Percentiles rank a stretch among this genome's conserved stretches.
These are phyloP conservation scores for Phaseolus coccineus DNA, from an alignment of 331 rosid genomes.

Conservation along the genomic window DNA sequence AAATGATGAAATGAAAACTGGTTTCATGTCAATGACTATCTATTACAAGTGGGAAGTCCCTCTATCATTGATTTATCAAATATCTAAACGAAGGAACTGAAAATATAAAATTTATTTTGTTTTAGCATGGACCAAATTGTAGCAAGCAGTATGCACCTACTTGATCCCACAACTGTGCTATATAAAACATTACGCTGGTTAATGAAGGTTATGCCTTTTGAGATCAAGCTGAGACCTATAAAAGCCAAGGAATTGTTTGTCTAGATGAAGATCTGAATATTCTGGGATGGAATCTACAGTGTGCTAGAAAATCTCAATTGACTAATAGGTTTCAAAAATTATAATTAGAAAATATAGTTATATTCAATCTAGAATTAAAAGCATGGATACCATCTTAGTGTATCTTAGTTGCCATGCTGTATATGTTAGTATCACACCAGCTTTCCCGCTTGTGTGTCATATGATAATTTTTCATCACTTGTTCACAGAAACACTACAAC, in stretches of 20 bases:
- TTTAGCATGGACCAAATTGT: background rate
- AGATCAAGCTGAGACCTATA: constrained; percentile 11
- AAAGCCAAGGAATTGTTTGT: background rate
- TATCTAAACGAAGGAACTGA: background rate
- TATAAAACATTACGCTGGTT: background rate
- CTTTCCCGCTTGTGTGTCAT: constrained; percentile 20
- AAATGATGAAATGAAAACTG: constrained; percentile 13
- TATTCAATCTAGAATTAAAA: constrained; percentile 14
- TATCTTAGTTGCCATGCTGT: background rate
- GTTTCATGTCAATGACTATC: background rate
- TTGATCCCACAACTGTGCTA: constrained; percentile 6
- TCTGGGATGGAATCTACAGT: background rate
- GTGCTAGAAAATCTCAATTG: constrained; percentile 21
- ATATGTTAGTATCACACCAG: background rate
- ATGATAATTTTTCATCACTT: constrained; percentile 6
- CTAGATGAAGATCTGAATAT: background rate
- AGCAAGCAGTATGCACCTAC: constrained; percentile 1
- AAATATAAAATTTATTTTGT: background rate
- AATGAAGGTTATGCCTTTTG: background rate
- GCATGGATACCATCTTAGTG: background rate
- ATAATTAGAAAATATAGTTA: background rate
- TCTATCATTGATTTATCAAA: background rate
- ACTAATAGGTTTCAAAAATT: background rate
- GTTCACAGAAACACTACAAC: background rate
- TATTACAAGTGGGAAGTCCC: background rate